A percentile compares a stretch with the other conserved stretches of the same genome.
Evolutionary conservation across 2,329 filamentous ascomycete genomes (phyloP).

Genomic region (Truncatella angustata): DNA sequence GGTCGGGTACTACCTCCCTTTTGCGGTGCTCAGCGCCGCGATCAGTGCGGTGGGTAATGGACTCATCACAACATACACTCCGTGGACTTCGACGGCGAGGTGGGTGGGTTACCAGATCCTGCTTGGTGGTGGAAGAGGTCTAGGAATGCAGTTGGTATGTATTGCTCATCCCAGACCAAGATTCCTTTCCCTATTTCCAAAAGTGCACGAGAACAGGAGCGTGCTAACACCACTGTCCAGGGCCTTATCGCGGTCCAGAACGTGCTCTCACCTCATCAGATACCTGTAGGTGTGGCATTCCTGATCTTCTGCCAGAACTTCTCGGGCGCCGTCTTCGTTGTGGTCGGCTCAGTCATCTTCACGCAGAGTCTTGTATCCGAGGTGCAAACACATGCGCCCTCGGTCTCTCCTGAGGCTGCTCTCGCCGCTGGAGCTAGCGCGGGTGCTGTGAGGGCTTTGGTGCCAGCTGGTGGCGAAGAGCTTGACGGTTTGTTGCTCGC

Average conservation of each 20-base stretch:
- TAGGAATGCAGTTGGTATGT: slow-evolving; percentile 22
- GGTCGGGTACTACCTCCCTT: slow-evolving; percentile 28
- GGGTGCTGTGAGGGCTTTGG: slow-evolving; percentile 25
- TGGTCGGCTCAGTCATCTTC: slow-evolving; percentile 28
- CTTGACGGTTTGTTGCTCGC: slow-evolving; percentile 21
- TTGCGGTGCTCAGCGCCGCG: slow-evolving; percentile 20
- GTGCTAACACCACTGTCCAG: slow-evolving; percentile 7
- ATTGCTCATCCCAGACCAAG: no score
- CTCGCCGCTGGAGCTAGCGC: slow-evolving; percentile 26
- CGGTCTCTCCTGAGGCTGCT: slow-evolving; percentile 20
- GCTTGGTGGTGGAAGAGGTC: slow-evolving; percentile 22
- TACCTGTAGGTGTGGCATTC: slow-evolving; percentile 24
- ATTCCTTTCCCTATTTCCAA: neutral
- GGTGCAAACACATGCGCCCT: slow-evolving; percentile 21
- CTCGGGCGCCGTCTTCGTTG: slow-evolving; percentile 22
- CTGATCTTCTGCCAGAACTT: slow-evolving; percentile 28
- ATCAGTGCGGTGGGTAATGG: slow-evolving; percentile 22
- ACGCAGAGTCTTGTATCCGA: slow-evolving; percentile 21
- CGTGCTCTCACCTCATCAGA: slow-evolving; percentile 21
- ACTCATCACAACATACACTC: slow-evolving; percentile 26
- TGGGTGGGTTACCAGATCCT: slow-evolving; percentile 30
- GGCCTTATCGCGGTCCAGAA: slow-evolving; percentile 27
- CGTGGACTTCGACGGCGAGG: slow-evolving; percentile 19
- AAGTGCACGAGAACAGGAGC: no score
- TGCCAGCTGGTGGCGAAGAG: slow-evolving; percentile 22